Percentiles rank a stretch among this genome's conserved stretches.
Conservation (phyloP, 2,329 filamentous ascomycete genomes). For the Aspergillus fructus region DNA sequence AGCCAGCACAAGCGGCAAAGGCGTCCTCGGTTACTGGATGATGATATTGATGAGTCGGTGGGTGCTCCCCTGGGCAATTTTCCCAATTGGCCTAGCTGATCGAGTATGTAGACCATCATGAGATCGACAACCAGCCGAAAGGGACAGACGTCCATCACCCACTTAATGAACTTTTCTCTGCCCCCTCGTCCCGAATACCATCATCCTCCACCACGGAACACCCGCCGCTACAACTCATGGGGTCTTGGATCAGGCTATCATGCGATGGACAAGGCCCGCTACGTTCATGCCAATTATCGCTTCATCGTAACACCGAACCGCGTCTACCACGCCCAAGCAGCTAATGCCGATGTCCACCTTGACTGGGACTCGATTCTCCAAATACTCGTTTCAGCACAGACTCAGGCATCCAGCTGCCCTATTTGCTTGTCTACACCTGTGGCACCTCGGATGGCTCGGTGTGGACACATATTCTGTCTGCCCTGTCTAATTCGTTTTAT, state of each 20-base stretch:
- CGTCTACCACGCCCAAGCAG: conserved; percentile 75
- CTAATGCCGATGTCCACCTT: conserved; percentile 82
- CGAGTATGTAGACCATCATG: conserved; percentile 55
- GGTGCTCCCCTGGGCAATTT: conserved; percentile 32
- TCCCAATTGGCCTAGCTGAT: conserved; percentile 16
- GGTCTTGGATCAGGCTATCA: conserved; percentile 87
- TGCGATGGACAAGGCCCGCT: conserved; percentile 84
- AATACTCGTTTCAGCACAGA: conserved; percentile 84
- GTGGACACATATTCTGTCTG: conserved; percentile 94
- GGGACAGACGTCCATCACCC: conserved; percentile 95
- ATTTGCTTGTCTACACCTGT: conserved; percentile 93
- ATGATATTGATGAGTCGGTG: conserved; percentile 80
- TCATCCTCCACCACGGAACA: conserved; percentile 57
- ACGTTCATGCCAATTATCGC: conserved; percentile 94
- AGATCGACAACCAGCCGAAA: conserved; percentile 68
- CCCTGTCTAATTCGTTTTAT: conserved; percentile 94
- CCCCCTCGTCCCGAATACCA: conserved; percentile 67
- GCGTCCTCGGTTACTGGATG: conserved; percentile 71
- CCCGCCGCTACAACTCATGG: conserved; percentile 74
- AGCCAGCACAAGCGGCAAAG: conserved; percentile 83
- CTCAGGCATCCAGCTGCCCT: conserved; percentile 83
- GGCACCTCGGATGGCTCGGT: conserved; percentile 93
- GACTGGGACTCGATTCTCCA: conserved; percentile 91
- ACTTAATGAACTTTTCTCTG: conserved; percentile 87
- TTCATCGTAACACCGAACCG: conserved; percentile 87